Evolutionary conservation across 2,329 filamentous ascomycete genomes (phyloP).

Genomic region (Lecanoromycetidae sp.): DNA sequence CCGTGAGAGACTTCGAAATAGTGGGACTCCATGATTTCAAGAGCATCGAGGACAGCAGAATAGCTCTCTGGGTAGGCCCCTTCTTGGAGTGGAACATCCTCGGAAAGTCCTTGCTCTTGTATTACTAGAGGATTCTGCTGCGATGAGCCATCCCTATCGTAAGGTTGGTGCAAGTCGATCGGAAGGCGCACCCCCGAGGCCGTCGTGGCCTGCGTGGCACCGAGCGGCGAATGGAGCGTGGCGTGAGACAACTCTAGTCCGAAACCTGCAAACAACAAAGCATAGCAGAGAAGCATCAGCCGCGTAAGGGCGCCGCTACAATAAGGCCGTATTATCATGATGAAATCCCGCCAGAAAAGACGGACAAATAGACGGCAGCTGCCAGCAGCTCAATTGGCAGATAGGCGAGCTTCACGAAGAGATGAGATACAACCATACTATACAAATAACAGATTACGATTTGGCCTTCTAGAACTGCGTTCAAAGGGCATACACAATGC

Average conservation of each 20-base stretch:
- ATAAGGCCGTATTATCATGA: conserved; percentile 2
- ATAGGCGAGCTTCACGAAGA: not conserved
- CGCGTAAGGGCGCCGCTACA: not conserved
- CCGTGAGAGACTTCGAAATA: conserved; percentile 70
- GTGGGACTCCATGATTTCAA: conserved; percentile 61
- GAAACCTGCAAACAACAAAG: not conserved
- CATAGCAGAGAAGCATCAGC: not conserved
- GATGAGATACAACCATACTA: not conserved
- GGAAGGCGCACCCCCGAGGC: too few relatives aligned
- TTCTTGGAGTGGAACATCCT: not conserved
- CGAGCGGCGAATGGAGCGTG: too few relatives aligned
- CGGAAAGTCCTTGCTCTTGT: not conserved
- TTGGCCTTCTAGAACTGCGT: too few relatives aligned
- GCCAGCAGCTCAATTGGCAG: not conserved
- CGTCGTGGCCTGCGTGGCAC: too few relatives aligned
- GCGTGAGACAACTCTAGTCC: too few relatives aligned
- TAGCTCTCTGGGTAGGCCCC: conserved; percentile 7
- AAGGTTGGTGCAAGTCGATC: not conserved
- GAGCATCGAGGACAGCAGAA: conserved; percentile 44
- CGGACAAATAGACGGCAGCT: not conserved
- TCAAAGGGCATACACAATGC: conserved; percentile 3
- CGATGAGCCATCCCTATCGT: not conserved
- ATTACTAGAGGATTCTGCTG: not conserved
- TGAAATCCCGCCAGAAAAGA: not conserved
- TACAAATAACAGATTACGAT: not conserved